Percentiles rank a stretch among this genome's conserved stretches.
Evolutionary conservation across 2,329 filamentous ascomycete species (phyloP).

Genomic region (Phyllosticta citribraziliensis): DNA sequence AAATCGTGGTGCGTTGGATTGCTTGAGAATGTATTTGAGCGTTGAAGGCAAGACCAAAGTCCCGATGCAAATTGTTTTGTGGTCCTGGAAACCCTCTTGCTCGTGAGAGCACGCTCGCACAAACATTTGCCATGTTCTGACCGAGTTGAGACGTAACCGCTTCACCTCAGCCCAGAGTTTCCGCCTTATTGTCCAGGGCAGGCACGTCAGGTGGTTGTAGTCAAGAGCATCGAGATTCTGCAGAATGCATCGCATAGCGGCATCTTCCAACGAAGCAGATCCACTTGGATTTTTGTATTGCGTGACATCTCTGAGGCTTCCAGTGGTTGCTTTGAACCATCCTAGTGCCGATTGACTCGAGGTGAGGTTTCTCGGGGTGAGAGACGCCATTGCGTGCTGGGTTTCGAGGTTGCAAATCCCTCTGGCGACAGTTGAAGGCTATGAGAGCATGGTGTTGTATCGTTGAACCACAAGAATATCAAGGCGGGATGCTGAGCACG

Average conservation of each 20-base stretch:
- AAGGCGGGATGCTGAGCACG: too few species aligned
- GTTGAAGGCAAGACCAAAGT: too few species aligned
- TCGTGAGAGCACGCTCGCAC: too few species aligned
- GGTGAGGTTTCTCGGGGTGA: background rate
- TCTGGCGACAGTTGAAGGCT: too few species aligned
- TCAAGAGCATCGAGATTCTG: constrained; percentile 1
- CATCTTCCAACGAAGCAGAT: background rate
- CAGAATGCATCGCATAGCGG: constrained; percentile 4
- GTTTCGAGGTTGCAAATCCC: background rate
- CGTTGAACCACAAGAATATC: too few species aligned
- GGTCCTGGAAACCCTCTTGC: too few species aligned
- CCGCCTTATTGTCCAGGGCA: constrained; percentile 1
- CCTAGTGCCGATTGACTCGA: background rate
- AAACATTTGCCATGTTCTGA: constrained; percentile 5
- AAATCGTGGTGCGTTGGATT: too few species aligned
- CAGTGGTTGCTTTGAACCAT: constrained; percentile 1
- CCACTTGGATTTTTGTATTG: background rate
- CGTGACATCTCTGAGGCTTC: constrained; percentile 1
- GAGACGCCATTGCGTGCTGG: background rate
- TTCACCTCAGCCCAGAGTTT: background rate
- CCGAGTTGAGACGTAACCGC: background rate
- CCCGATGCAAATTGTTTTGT: too few species aligned
- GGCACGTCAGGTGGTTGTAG: background rate
- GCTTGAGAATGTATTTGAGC: too few species aligned
- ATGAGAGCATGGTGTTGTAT: too few species aligned